Evolutionary conservation across 208 protist genomes (phyloP).

Genomic region (Trypanosoma melophagium): DNA sequence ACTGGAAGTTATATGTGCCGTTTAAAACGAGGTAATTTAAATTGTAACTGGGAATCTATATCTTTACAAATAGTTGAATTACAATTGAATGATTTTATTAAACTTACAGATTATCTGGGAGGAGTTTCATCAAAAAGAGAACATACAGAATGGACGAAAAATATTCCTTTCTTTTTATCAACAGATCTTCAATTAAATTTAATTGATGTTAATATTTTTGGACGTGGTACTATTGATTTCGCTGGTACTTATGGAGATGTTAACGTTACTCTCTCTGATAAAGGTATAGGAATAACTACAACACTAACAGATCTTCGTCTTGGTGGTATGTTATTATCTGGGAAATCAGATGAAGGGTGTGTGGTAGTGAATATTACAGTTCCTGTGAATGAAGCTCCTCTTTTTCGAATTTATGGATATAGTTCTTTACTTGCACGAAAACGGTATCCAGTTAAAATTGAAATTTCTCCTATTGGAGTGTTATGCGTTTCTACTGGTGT

Average conservation of each 20-base stretch:
- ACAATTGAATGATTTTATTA: conserved; percentile 23
- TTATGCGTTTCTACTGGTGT: conserved; percentile 30
- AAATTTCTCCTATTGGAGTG: conserved; percentile 27
- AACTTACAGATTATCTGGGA: conserved; percentile 23
- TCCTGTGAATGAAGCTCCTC: background rate
- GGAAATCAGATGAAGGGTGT: conserved; percentile 2
- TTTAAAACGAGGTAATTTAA: conserved; percentile 6
- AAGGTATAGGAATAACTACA: conserved; percentile 14
- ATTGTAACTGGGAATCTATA: conserved; percentile 17
- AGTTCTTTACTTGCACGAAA: conserved; percentile 22
- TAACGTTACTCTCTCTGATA: conserved; percentile 2
- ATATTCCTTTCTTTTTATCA: conserved; percentile 21
- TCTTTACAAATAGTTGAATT: conserved; percentile 17
- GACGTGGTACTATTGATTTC: conserved; percentile 23
- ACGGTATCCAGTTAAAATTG: conserved; percentile 23
- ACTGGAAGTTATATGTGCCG: conserved; percentile 25
- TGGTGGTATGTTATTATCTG: conserved; percentile 24
- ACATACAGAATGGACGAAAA: conserved; percentile 17
- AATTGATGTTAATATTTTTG: conserved; percentile 1
- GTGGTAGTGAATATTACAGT: conserved; percentile 16
- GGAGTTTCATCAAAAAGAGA: background rate
- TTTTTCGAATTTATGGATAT: conserved; percentile 31
- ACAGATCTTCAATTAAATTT: conserved; percentile 10
- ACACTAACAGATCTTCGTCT: conserved; percentile 12
- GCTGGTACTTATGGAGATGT: conserved; percentile 16